These are phyloP conservation scores for Dryadomyces quercus-mongolicae DNA, from an alignment of 2,329 filamentous ascomycete genomes.

Conservation along the genomic window DNA sequence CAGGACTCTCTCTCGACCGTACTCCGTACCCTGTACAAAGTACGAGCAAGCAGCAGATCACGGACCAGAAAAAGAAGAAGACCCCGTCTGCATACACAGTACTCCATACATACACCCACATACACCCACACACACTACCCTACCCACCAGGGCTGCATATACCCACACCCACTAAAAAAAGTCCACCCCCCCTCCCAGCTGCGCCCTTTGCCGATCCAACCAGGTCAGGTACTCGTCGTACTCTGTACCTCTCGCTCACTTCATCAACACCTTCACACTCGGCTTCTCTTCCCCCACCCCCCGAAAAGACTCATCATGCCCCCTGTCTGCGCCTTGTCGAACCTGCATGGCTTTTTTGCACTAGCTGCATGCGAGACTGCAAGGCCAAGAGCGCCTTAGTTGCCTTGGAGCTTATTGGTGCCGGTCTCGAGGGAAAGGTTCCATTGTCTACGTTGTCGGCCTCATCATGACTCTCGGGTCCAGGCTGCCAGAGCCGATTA, in stretches of 20 bases:
- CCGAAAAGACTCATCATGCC: neutral
- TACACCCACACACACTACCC: neutral
- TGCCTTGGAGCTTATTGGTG: conserved; percentile 8
- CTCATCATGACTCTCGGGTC: conserved; percentile 13
- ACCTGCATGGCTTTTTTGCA: conserved; percentile 11
- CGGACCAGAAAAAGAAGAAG: too few relatives aligned
- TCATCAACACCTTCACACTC: neutral
- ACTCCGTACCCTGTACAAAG: too few relatives aligned
- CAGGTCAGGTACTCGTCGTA: neutral
- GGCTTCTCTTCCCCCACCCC: conserved; percentile 1
- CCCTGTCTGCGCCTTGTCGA: conserved; percentile 9
- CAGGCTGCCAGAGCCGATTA: conserved; percentile 29
- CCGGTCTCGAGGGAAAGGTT: conserved; percentile 10
- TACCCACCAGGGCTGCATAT: neutral
- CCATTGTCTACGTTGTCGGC: conserved; percentile 2
- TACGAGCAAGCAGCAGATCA: neutral
- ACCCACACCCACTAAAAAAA: neutral
- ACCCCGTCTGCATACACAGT: too few relatives aligned
- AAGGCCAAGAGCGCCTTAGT: conserved; percentile 9
- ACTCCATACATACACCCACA: neutral
- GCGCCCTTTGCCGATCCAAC: neutral
- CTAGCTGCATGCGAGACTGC: conserved; percentile 13
- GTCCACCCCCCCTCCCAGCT: neutral
- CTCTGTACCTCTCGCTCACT: neutral
- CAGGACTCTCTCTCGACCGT: neutral